Percentiles rank a stretch among this genome's conserved stretches.
Evolutionary conservation across 805 yeast genomes (phyloP).

Genomic region (Metschnikowia koreensis): DNA sequence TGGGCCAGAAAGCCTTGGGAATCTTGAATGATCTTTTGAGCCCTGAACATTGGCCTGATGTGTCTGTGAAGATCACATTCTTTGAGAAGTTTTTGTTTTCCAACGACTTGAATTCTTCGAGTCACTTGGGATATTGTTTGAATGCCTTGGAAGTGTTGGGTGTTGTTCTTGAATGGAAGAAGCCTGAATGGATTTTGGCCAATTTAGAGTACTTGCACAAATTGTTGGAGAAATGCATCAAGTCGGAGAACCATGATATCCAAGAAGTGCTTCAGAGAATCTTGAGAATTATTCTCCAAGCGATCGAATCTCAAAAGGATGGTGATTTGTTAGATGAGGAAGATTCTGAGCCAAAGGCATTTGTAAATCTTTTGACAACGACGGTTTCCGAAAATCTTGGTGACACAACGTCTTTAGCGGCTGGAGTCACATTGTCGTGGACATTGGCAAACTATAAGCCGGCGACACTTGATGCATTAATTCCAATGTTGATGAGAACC

Average conservation of each 20-base stretch:
- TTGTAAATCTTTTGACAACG: constrained; percentile 57
- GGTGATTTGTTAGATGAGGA: constrained; percentile 46
- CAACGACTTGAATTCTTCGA: constrained; percentile 68
- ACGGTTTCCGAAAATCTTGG: constrained; percentile 79
- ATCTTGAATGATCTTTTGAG: constrained; percentile 71
- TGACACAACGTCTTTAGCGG: constrained; percentile 74
- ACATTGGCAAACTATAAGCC: constrained; percentile 77
- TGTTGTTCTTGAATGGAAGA: constrained; percentile 76
- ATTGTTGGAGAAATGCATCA: constrained; percentile 75
- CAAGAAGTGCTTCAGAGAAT: constrained; percentile 83
- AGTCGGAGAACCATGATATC: constrained; percentile 79
- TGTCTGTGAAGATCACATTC: constrained; percentile 77
- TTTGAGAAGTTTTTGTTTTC: constrained; percentile 85
- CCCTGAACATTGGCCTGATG: constrained; percentile 81
- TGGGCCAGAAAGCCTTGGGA: constrained; percentile 79
- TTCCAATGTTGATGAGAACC: constrained; percentile 79
- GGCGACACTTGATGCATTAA: constrained; percentile 65
- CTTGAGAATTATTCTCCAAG: constrained; percentile 62
- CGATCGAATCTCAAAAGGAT: constrained; percentile 49
- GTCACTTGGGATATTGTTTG: constrained; percentile 72
- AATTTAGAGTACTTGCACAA: constrained; percentile 68
- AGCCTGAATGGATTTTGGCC: constrained; percentile 72
- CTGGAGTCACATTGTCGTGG: constrained; percentile 83
- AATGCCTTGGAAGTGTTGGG: constrained; percentile 90
- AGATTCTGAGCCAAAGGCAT: constrained; percentile 61